Percentiles rank a stretch among this genome's conserved stretches.
Evolutionary conservation across 2,329 filamentous ascomycete genomes (phyloP).

Genomic region (Colletotrichum gigasporum): DNA sequence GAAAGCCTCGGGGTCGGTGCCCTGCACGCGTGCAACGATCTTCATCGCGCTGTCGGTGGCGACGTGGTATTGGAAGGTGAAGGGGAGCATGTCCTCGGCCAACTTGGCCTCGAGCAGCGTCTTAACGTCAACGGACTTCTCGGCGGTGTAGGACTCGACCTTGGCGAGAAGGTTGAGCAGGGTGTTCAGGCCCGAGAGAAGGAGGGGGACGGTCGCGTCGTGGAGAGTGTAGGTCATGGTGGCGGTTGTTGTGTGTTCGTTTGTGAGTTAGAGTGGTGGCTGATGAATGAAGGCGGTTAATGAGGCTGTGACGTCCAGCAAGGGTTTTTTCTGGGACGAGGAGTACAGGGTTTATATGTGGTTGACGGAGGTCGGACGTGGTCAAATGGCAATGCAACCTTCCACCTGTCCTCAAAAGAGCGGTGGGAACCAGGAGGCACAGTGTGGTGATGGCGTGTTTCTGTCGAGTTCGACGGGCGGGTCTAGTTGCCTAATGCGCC

Average conservation of each 20-base stretch:
- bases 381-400: not conserved
- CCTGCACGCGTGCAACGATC: slow-evolving; percentile 45
- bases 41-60: slow-evolving; percentile 41
- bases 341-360: slow-evolving; percentile 4
- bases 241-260: not conserved
- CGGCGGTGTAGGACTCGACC: slow-evolving; percentile 15
- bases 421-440: slow-evolving; percentile 18
- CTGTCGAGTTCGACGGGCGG: slow-evolving; percentile 30
- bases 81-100: slow-evolving; percentile 52
- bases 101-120: slow-evolving; percentile 34
- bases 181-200: slow-evolving; percentile 24
- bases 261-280: not conserved
- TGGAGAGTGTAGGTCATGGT: slow-evolving; percentile 25
- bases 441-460: slow-evolving; percentile 25
- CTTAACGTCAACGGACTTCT: slow-evolving; percentile 18
- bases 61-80: slow-evolving; percentile 51
- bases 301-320: no score
- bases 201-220: slow-evolving; percentile 25
- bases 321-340: not conserved
- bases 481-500: slow-evolving; percentile 24
- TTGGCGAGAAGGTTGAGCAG: slow-evolving; percentile 25
- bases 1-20: slow-evolving; percentile 38
- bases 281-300: not conserved
- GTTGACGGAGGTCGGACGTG: not conserved
- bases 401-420: slow-evolving; percentile 13